Evolutionary conservation across 345 rosid species (phyloP), one percentile per base, ranked within the genome.

Genomic region (Rhodamnia argentea): DNA sequence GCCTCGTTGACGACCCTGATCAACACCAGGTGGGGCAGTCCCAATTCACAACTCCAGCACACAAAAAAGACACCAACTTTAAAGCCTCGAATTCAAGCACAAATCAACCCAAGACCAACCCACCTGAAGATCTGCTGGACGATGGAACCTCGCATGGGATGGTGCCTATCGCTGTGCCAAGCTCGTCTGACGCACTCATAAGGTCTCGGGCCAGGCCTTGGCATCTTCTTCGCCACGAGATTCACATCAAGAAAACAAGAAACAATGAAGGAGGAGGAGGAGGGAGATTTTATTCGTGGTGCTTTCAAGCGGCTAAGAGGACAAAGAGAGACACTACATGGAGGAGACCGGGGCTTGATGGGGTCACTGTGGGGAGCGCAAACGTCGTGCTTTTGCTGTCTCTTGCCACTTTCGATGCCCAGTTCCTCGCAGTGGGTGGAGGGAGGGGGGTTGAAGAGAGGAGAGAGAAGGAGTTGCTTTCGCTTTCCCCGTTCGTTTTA

Each of bases 111-210:
- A 86, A 86, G 42, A 75, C 78, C 44, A 5, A 70, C 78, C 47
- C 89, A 97, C 99, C 98, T 96, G 91, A 96, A 97, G 92, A 97
- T 96, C 89, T 97, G 98, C 47, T 93, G 97, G 85, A 96, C 94
- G 87, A 95, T 91, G 58, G 98, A 94, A 86, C 98, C 99, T 87
- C 99, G 87, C 87, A 94, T 91, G 85, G 99, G 96, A 87, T 92
- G 96, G 91, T 95, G 99, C 82, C 98, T 93, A 51, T 96, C 99
- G 84, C 99, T 97, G 91, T 97, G 99, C 99, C 99, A 97, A 87
- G 96, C 96, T 90, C 98, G 91, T 88, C 93, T 92, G 47, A 96
- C 98, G 86, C 99, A 97, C 94, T 96, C 99, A 85, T 94, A 97
- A 29, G 99, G 98, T 88, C 98, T 94, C 6, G 98, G 98, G 50